Base-by-base conservation (phyloP, 176 grass and related monocot species). In the Aegilops longissima region DNA sequence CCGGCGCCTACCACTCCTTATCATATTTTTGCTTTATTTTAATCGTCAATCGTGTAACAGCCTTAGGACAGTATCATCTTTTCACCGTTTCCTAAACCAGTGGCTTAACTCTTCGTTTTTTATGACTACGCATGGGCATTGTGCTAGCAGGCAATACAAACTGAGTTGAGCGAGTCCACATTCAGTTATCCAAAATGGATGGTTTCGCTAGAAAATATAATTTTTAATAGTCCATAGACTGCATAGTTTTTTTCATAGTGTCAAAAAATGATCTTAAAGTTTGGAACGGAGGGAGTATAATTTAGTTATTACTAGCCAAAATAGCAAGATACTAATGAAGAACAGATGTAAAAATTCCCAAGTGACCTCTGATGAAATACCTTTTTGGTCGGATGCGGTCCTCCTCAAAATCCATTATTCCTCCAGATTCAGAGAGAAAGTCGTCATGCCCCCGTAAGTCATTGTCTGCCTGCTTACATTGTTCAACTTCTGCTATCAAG, bases 321-420 rank as follows among this genome's bases (percentile, higher is more conserved):
- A 51, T 77, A 54, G 39, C 65, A 90, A 51, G 36, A 47, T 12
- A 54, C 51, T 18, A 80, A 54, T 79, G 23, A 9, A 76, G 3
- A 24, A 59, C 34, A 13, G 2, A 70, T n/a, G 21, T 1, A 74
- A 27, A 14, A 73, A 25, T 51, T 12, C 18, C 12, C 18, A 74
- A 61, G 66, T 47, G 23, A 4, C 6, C 2, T 58, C 65, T 74
- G 82, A 67, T 49, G 33, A 33, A 30, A 80, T 91, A 99, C 97
- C 97, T 99, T 88, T 99, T 99, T 71, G 97, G 82, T 64, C 97
- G 94, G 78, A 93, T 47, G 59, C 97, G 97, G 84, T 99, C 97
- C 82, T 99, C 97, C 92, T 99, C 97, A 90, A 91, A 94, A 84
- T 99, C 97, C 94, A 99, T 97, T 81, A 99, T 87, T 91, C 92